phyloP scores from a whole-genome alignment of 2,329 filamentous ascomycete species.

The Paecilomyces sp. region DNA sequence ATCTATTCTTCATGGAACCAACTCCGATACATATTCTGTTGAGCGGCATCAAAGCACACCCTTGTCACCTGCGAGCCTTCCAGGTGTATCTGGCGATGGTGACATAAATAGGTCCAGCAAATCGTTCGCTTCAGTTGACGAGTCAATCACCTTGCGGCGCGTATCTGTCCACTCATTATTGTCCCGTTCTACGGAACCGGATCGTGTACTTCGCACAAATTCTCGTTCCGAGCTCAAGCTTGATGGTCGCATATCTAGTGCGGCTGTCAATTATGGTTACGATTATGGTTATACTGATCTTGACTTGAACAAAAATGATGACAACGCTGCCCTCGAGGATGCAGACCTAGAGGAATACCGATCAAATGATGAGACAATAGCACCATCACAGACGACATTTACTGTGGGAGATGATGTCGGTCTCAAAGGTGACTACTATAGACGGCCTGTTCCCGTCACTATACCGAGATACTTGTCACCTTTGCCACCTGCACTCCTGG shows the following conservation, averaged over 20 bases:
- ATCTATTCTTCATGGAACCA: neutral
- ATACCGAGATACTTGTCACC: conserved; percentile 52
- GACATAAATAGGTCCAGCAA: neutral
- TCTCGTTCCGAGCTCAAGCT: conserved; percentile 20
- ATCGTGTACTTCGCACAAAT: conserved; percentile 6
- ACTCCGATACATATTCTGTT: neutral
- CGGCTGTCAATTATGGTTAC: conserved; percentile 54
- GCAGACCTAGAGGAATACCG: conserved; percentile 13
- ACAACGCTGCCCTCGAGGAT: conserved; percentile 39
- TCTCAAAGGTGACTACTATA: conserved; percentile 61
- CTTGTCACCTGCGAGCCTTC: neutral
- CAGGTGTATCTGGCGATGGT: neutral
- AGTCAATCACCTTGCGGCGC: conserved; percentile 40
- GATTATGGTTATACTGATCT: conserved; percentile 64
- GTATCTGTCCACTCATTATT: conserved; percentile 62
- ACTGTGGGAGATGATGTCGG: conserved; percentile 32
- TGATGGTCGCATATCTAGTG: conserved; percentile 23
- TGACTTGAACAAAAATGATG: conserved; percentile 65
- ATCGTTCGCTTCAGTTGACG: neutral
- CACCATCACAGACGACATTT: conserved; percentile 2
- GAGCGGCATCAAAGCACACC: neutral
- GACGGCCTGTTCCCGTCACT: conserved; percentile 58
- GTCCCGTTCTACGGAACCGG: conserved; percentile 41
- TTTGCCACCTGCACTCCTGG: conserved; percentile 50
- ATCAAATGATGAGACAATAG: conserved; percentile 1